Base-by-base conservation (phyloP, 805 yeast species). In the Myxozyma neotropica region DNA sequence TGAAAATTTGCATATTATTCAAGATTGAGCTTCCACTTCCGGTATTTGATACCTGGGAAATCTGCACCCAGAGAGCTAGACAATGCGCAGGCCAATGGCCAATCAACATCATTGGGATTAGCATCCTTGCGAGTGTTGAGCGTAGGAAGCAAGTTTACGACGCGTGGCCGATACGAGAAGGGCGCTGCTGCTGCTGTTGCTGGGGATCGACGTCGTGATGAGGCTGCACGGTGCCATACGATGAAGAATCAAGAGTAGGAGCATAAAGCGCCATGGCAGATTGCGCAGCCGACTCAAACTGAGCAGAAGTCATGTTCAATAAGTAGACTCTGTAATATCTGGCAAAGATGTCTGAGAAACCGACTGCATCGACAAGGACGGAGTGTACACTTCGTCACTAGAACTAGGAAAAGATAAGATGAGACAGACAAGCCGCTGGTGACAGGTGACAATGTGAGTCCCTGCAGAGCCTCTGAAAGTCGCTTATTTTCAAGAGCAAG, bases 11-110 rank as follows among this genome's bases (percentile, higher is more conserved):
- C 65, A 62, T 59, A 53, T 56, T 63, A 43, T 61, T 39, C 38
- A 55, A 10, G 4, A 27, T 13, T 13, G 39, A 21, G 36, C 35
- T 36, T 43, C 43, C 31, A 35, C 26, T 43, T 13, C 23, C 38
- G 31, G 17, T 47, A 29, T 13, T 29, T 23, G 42, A 42, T 6
- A 31, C 27, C 21, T n/a, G n/a, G 38, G 31, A 33, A 15, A 24
- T 13, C 50, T 1, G 57, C 27, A 29, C 39, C 50, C 3, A 44
- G 33, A 7, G 58, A 35, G 21, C 43, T 29, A 23, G 52, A 33
- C 50, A 15, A 44, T 3, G 53, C 39, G 35, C 64, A 64, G 19
- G 60, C 69, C 13, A 66, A 55, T 4, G 69, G 66, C 69, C 69
- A 66, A 48, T 66, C 66, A 23, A 64, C 17, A 1, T 33, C 10